These are phyloP conservation scores for Amanita pallidorosea DNA, from an alignment of 768 basidiomycete species.

Conservation along the genomic window DNA sequence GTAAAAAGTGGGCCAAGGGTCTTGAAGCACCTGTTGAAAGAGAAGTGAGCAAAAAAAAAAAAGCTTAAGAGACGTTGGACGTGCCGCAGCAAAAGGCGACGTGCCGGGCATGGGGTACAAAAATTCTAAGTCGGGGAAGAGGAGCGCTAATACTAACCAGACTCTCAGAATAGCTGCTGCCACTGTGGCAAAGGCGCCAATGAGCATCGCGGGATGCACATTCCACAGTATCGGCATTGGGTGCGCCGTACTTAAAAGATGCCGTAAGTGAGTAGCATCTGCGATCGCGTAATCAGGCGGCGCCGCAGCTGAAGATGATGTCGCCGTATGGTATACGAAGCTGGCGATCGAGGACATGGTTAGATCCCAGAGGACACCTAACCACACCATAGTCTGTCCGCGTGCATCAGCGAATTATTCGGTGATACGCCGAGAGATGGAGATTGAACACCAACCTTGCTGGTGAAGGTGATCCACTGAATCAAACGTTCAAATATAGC, in stretches of 20 bases:
- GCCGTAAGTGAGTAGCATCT: slow-evolving; percentile 4
- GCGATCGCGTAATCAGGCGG: background rate
- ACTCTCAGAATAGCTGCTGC: slow-evolving; percentile 18
- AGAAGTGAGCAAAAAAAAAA: background rate
- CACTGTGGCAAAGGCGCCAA: slow-evolving; percentile 16
- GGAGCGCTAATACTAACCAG: slow-evolving; percentile 15
- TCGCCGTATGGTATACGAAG: slow-evolving; percentile 4
- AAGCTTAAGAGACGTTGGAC: background rate
- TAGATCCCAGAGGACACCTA: slow-evolving; percentile 13
- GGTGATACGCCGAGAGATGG: background rate
- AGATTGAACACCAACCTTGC: slow-evolving; percentile 17
- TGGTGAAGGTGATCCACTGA: slow-evolving; percentile 25
- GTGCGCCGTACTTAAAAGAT: slow-evolving; percentile 1
- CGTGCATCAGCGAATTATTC: slow-evolving; percentile 2
- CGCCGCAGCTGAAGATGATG: background rate
- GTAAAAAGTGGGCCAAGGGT: slow-evolving; percentile 31
- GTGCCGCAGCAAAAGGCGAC: background rate
- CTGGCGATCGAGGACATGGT: slow-evolving; percentile 3
- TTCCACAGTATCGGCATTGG: slow-evolving; percentile 7
- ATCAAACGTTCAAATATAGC: slow-evolving; percentile 25
- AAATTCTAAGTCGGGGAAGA: background rate
- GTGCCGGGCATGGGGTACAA: background rate
- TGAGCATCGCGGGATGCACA: slow-evolving; percentile 13
- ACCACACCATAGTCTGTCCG: slow-evolving; percentile 19
- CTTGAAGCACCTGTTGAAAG: slow-evolving; percentile 23